Evolutionary conservation across 257 asterid species (phyloP).

Genomic region (Linderniella brevidens): DNA sequence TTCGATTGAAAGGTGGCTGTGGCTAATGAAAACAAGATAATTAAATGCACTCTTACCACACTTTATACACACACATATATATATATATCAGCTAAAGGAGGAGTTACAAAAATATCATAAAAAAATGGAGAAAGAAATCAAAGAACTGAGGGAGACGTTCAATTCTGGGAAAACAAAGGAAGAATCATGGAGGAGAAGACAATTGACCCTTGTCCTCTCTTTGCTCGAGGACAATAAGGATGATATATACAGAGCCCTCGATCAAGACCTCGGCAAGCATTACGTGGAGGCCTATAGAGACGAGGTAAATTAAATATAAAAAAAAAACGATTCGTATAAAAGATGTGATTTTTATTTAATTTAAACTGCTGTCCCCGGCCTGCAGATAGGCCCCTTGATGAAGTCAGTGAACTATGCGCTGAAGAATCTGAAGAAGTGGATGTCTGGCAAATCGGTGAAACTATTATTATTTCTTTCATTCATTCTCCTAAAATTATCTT

Average conservation of each 20-base stretch:
- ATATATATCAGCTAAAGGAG: too few species aligned
- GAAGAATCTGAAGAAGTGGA: conserved; percentile 45
- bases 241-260: conserved; percentile 35
- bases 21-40: too few species aligned
- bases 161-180: conserved; percentile 47
- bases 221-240: conserved; percentile 41
- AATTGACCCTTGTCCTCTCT: conserved; percentile 26
- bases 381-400: conserved; percentile 50
- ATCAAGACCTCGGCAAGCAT: conserved; percentile 63
- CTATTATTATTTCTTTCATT: not conserved
- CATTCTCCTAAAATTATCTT: not conserved
- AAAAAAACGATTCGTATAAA: too few species aligned
- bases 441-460: conserved; percentile 37
- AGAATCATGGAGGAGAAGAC: conserved; percentile 61
- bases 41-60: too few species aligned
- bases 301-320: conserved; percentile 27
- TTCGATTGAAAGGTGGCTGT: too few species aligned
- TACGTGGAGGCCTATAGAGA: conserved; percentile 51
- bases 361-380: not conserved
- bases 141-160: conserved; percentile 33
- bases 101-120: too few species aligned
- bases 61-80: too few species aligned
- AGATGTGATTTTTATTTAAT: not conserved
- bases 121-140: conserved; percentile 17
- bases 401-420: conserved; percentile 44